A percentile compares a stretch with the other conserved stretches of the same genome.
Conservation (phyloP, 2,329 filamentous ascomycete species). For the Lizonia empirigonia region DNA sequence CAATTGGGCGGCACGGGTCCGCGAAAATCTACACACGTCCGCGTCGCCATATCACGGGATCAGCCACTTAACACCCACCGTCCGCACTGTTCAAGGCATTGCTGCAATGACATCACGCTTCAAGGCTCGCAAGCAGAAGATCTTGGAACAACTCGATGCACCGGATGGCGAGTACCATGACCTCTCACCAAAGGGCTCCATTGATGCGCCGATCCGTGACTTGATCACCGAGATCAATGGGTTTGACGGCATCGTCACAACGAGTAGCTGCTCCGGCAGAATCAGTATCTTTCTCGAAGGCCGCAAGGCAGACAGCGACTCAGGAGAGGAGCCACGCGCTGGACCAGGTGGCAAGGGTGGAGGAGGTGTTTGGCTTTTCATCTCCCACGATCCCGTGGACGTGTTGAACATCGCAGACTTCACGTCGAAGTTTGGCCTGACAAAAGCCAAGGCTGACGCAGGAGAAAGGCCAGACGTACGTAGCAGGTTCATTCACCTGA, state of each 20-base stretch:
- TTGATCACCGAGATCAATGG: slow-evolving; percentile 80
- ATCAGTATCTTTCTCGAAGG: slow-evolving; percentile 90
- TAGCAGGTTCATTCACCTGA: slow-evolving; percentile 72
- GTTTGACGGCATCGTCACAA: slow-evolving; percentile 79
- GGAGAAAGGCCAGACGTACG: slow-evolving; percentile 28
- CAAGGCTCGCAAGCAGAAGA: slow-evolving; percentile 68
- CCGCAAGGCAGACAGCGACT: slow-evolving; percentile 52
- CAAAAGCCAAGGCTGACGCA: slow-evolving; percentile 2
- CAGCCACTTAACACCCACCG: not conserved
- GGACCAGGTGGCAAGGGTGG: slow-evolving; percentile 83
- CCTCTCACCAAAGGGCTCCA: slow-evolving; percentile 83
- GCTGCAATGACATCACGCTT: slow-evolving; percentile 44
- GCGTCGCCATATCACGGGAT: slow-evolving; percentile 32
- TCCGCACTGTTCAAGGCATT: not conserved
- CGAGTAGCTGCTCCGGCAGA: slow-evolving; percentile 88
- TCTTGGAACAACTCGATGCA: slow-evolving; percentile 71
- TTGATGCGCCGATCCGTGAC: slow-evolving; percentile 78
- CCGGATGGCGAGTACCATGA: slow-evolving; percentile 78
- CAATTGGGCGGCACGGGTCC: slow-evolving; percentile 18
- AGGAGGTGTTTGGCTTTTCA: slow-evolving; percentile 78
- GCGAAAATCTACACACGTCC: slow-evolving; percentile 19
- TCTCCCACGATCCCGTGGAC: slow-evolving; percentile 77
- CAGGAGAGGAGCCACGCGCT: slow-evolving; percentile 51
- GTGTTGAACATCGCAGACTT: slow-evolving; percentile 24
- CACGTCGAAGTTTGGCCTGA: slow-evolving; percentile 50